Percentiles rank a stretch among this genome's conserved stretches.
These are phyloP conservation scores for Fusarium domesticum DNA, from an alignment of 2,329 filamentous ascomycete species.

Conservation along the genomic window DNA sequence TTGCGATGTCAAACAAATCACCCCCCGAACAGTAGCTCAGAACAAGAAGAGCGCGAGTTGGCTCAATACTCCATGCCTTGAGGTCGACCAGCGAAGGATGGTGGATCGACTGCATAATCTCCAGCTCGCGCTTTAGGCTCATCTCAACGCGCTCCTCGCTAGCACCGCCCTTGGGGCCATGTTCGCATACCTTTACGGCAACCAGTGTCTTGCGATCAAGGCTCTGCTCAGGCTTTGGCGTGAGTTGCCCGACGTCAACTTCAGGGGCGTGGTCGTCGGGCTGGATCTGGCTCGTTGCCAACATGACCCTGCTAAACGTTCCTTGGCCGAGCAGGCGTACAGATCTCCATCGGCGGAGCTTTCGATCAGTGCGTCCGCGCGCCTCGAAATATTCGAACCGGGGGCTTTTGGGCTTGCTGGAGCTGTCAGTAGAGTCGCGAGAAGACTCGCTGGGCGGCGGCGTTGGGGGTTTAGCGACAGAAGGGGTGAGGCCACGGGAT, in stretches of 20 bases:
- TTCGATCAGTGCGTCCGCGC: constrained; percentile 61
- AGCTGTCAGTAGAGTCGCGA: constrained; percentile 40
- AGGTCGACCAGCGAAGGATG: constrained; percentile 90
- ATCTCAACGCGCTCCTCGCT: constrained; percentile 92
- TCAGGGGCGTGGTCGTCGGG: constrained; percentile 45
- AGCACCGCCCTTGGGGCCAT: constrained; percentile 88
- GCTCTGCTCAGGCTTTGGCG: constrained; percentile 30
- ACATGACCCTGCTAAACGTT: constrained; percentile 90
- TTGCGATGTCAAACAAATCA: constrained; percentile 91
- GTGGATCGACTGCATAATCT: constrained; percentile 83
- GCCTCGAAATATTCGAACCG: constrained; percentile 67
- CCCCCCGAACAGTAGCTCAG: constrained; percentile 91
- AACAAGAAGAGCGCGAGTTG: constrained; percentile 77
- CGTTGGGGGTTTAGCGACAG: constrained; percentile 65
- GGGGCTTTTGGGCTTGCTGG: constrained; percentile 41
- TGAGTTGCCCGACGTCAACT: constrained; percentile 33
- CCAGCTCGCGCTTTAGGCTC: constrained; percentile 89
- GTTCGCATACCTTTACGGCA: constrained; percentile 92
- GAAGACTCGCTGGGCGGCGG: constrained; percentile 78
- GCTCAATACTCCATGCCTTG: constrained; percentile 86
- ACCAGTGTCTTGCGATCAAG: constrained; percentile 76
- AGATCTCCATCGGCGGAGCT: constrained; percentile 73
- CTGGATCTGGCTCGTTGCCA: constrained; percentile 75
- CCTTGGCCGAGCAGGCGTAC: constrained; percentile 83
- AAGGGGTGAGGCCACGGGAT: constrained; percentile 66